A percentile compares a stretch with the other conserved stretches of the same genome.
These are phyloP conservation scores for Aureobasidium sp. DNA, from an alignment of 2,329 filamentous ascomycete genomes.

Conservation along the genomic window DNA sequence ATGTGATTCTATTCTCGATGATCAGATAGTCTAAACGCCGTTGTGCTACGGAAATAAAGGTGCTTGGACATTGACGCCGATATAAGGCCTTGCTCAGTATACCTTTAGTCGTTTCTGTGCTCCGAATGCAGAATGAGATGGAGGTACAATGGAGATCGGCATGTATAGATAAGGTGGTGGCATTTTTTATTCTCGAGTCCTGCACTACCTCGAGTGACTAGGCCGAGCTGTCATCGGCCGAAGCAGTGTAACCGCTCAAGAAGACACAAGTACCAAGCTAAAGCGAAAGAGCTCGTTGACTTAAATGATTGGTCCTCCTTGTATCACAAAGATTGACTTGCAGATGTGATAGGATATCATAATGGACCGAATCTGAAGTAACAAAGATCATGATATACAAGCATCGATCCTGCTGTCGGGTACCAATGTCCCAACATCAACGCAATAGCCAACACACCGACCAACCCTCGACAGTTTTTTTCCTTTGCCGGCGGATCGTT, in stretches of 20 bases:
- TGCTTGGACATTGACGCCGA: not conserved
- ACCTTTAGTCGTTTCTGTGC: not conserved
- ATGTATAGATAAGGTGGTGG: slow-evolving; percentile 2
- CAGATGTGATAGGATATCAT: not conserved
- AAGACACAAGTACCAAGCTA: not conserved
- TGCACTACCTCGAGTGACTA: not conserved
- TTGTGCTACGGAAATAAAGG: not conserved
- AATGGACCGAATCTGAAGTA: not conserved
- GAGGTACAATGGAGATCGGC: not conserved
- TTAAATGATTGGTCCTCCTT: not conserved
- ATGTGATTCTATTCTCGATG: not conserved
- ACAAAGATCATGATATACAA: not conserved
- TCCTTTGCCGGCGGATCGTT: not conserved
- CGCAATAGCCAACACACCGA: not conserved
- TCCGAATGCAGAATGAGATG: not conserved
- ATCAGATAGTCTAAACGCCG: not conserved
- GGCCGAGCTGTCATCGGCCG: not conserved
- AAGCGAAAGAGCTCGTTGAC: not conserved
- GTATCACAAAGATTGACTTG: not conserved
- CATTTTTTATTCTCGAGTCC: not conserved
- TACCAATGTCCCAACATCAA: not conserved
- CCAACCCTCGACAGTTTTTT: not conserved
- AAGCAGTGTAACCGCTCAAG: not conserved
- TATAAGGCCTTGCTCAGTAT: not conserved
- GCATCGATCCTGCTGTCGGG: not conserved